These are phyloP conservation scores for Heterobasidion occidentale DNA, from an alignment of 1,284 basidiomycete genomes.

Conservation along the genomic window DNA sequence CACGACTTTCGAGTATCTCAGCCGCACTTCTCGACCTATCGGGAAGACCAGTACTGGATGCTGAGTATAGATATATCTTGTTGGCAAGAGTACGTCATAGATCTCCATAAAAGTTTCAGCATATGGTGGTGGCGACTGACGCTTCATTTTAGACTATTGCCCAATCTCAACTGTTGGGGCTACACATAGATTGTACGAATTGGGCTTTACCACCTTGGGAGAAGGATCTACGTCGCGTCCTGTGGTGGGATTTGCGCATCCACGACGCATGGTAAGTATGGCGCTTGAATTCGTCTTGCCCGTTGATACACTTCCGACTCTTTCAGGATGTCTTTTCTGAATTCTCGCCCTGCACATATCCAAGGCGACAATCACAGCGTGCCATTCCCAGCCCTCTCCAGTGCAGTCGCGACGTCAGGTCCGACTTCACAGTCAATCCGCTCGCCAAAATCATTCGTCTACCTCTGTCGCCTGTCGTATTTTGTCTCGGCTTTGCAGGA, in stretches of 20 bases:
- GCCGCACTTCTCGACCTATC: background rate
- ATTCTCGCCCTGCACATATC: background rate
- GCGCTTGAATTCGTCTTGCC: background rate
- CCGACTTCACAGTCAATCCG: background rate
- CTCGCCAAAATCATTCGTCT: background rate
- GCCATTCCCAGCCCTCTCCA: background rate
- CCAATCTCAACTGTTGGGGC: background rate
- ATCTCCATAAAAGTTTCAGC: too few relatives aligned
- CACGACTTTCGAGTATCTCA: background rate
- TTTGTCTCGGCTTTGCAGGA: background rate
- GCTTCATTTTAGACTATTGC: background rate
- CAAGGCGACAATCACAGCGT: background rate
- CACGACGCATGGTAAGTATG: background rate
- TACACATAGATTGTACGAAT: background rate
- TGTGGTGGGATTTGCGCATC: background rate
- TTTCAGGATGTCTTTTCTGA: background rate
- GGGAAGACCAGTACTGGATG: background rate
- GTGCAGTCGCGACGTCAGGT: background rate
- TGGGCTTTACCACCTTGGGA: background rate
- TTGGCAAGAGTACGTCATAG: background rate
- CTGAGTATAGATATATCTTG: background rate
- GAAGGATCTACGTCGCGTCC: background rate
- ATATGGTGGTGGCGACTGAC: background rate
- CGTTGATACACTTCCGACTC: background rate
- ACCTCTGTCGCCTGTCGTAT: background rate